Conservation (phyloP, 305 asterid genomes). For the Solanum hybrid region DNA sequence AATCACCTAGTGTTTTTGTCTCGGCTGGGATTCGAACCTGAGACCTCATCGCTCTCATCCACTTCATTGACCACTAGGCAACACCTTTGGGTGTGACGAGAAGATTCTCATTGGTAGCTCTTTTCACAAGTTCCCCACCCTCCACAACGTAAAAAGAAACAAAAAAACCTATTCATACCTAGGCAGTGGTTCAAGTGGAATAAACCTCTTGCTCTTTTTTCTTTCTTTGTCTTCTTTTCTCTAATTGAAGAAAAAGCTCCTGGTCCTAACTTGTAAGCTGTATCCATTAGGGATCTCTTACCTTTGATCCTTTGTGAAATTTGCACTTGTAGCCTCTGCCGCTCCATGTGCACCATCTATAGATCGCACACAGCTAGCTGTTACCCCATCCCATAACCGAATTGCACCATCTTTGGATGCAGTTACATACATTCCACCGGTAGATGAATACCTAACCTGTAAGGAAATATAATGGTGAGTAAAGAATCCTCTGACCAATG, state of each 20-base stretch:
- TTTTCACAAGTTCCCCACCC: background rate
- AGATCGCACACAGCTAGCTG: constrained; percentile 60
- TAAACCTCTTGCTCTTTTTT: background rate
- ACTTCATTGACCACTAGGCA: background rate
- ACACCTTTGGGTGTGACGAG: background rate
- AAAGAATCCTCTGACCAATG: background rate
- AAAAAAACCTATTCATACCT: background rate
- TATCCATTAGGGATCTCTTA: constrained; percentile 7
- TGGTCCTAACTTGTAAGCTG: background rate
- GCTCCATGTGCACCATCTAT: constrained; percentile 72
- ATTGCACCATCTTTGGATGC: constrained; percentile 83
- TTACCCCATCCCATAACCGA: constrained; percentile 79
- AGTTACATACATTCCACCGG: constrained; percentile 74
- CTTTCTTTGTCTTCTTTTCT: background rate
- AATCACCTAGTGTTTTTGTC: background rate
- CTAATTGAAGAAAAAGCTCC: background rate
- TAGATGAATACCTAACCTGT: constrained; percentile 70
- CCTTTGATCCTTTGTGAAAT: constrained; percentile 76
- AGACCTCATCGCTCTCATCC: background rate
- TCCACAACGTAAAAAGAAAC: background rate
- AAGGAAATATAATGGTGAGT: constrained; percentile 7
- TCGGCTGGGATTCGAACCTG: background rate
- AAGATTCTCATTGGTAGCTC: background rate
- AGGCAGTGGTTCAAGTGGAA: background rate
- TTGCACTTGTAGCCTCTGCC: constrained; percentile 69